Evolutionary conservation across 306 rosid genomes (phyloP).

Genomic region (Macrotyloma uniflorum): DNA sequence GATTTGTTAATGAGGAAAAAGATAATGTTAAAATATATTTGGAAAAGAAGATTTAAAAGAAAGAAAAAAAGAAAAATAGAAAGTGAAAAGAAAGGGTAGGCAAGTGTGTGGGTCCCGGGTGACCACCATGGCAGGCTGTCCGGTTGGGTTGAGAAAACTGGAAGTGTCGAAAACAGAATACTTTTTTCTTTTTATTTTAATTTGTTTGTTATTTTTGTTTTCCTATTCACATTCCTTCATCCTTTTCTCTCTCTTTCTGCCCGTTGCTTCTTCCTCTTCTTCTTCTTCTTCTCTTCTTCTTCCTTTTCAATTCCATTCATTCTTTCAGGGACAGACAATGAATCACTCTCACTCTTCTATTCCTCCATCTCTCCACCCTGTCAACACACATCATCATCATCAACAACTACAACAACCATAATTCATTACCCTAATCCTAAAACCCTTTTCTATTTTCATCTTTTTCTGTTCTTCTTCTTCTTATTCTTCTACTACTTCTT

Average conservation of each 20-base stretch:
- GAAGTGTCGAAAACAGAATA: constrained; percentile 34
- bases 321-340: constrained; percentile 2
- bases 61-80: neutral
- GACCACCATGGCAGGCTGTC: constrained; percentile 41
- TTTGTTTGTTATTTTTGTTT: neutral
- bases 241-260: neutral
- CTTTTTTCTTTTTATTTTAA: neutral
- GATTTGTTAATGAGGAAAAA: neutral
- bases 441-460: neutral
- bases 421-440: constrained; percentile 11
- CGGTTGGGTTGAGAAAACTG: constrained; percentile 37
- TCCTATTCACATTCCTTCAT: neutral
- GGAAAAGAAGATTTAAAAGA: neutral
- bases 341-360: neutral
- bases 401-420: constrained; percentile 37
- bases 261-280: neutral
- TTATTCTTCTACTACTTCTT: constrained; percentile 25
- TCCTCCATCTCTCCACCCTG: constrained; percentile 33
- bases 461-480: neutral
- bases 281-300: neutral
- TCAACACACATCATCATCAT: constrained; percentile 37
- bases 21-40: neutral
- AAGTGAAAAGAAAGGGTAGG: neutral
- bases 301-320: constrained; percentile 29
- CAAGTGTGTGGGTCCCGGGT: constrained; percentile 31